Evolutionary conservation across 371 early-diverging fungal genomes (phyloP).

Genomic region (Dinochytrium kinnereticum): DNA sequence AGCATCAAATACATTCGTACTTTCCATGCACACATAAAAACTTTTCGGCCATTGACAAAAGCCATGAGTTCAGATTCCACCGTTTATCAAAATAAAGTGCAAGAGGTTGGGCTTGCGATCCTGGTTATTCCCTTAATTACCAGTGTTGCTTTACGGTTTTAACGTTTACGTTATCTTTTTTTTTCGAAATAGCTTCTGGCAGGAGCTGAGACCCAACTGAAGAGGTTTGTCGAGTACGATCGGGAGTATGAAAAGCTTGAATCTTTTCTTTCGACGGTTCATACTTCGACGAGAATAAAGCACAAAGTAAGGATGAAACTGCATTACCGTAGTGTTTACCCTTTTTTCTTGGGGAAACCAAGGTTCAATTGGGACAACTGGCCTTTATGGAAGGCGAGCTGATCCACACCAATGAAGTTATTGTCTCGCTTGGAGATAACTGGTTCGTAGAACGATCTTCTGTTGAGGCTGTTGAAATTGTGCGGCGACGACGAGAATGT

Average conservation of each 20-base stretch:
- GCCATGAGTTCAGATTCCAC: background rate
- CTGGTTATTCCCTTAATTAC: slow-evolving; percentile 8
- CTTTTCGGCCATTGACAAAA: background rate
- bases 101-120: slow-evolving; percentile 21
- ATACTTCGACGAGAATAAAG: background rate
- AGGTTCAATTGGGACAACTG: slow-evolving; percentile 80
- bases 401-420: slow-evolving; percentile 87
- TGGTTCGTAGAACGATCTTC: slow-evolving; percentile 88
- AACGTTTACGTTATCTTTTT: background rate
- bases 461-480: slow-evolving; percentile 74
- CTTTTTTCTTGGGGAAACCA: too few relatives aligned
- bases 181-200: slow-evolving; percentile 10
- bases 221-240: slow-evolving; percentile 26
- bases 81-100: slow-evolving; percentile 23
- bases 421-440: slow-evolving; percentile 85
- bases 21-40: background rate
- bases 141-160: background rate
- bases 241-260: slow-evolving; percentile 34
- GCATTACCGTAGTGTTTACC: too few relatives aligned
- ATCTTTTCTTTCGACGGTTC: slow-evolving; percentile 25
- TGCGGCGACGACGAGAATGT: slow-evolving; percentile 73
- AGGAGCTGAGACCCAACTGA: slow-evolving; percentile 14
- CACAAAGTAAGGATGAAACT: background rate
- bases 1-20: too few relatives aligned
- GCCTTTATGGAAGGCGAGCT: slow-evolving; percentile 91